Base-by-base conservation (phyloP, 2,329 filamentous ascomycete genomes). In the Colletotrichum costaricense region DNA sequence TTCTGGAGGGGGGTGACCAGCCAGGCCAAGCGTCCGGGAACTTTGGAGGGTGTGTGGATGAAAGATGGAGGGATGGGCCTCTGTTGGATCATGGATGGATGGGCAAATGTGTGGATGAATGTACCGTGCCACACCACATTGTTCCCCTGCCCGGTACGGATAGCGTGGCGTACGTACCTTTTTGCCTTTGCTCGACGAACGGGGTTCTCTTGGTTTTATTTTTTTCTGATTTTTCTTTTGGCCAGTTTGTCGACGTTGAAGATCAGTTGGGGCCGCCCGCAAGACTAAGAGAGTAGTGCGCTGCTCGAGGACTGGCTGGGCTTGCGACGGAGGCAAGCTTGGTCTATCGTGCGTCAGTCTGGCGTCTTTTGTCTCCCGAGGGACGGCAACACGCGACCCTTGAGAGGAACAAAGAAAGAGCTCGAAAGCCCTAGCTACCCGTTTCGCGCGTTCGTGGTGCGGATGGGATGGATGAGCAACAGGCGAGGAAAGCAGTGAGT, bases 291-390 rank as follows among this genome's bases (percentile, higher is more conserved):
- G 42, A 49, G 38, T 73, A 70, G 70, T 59, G 66, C 63, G n/a
- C 55, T 24, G 70, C 26, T 70, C 28, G 55, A 52, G 67, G 38
- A n/a, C 35, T 62, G 57, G 28, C 38, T 57, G 22, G 63, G 59
- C 69, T 60, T 65, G 60, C 55, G 70, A 65, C 70, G 70, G 67
- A 66, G 70, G 67, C 67, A 57, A 70, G 67, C 70, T 65, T 73
- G 35, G 35, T 73, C 60, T 65, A 65, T 73, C 56, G 67, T 73
- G 70, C 60, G 67, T 70, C 60, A 73, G 55, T 57, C 60, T 65
- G 67, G 70, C 67, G 67, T 62, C 60, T 62, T 55, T 65, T 56
- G 70, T 73, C 56, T 73, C 70, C 70, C 33, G 60, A 73, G 67
- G 49, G 67, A 70, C 60, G 33, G 60, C 26, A 42, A 63, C 63